Evolutionary conservation across 2,329 filamentous ascomycete species (phyloP), one percentile per base, ranked within the genome.

Genomic region (Dothideomycetes sp.): DNA sequence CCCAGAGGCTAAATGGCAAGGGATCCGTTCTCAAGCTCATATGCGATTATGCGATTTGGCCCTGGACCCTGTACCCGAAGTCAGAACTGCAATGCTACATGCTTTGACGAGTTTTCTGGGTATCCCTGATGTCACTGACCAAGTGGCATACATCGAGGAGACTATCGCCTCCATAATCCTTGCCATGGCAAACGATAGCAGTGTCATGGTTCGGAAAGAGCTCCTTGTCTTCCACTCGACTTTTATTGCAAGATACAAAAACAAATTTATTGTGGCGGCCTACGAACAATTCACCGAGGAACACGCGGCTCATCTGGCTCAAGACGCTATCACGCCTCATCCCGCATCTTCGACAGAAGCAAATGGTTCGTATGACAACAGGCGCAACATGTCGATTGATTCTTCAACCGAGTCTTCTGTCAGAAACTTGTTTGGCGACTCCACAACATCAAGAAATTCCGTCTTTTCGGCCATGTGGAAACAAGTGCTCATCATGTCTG

Each of bases 401-500:
- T 31, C 34, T 7, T 30, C 27, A 11, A 32, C 22, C 11, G 28
- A 18, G 5, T 23, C 32, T 6, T 27, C 29, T 8, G 29, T 40
- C 11, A n/a, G n/a, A n/a, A n/a, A n/a, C n/a, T n/a, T n/a, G n/a
- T n/a, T n/a, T n/a, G n/a, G n/a, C 16, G 40, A 42, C 9, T 42
- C 40, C 7, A 18, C 25, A 11, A 15, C 32, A 9, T 86, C 88
- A 10, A 80, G 84, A 49, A 91, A 94, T 55, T 94, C 87, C 0
- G 84, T 94, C 13, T 95, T 93, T 59, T 82, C 88, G 20, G 84
- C 88, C 1, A 82, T 93, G 47, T 98, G 91, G 91, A 91, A 94
- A 59, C 84, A 95, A 54, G 73, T 93, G 30, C 69, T 95, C 45
- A 84, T 94, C 47, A 72, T 96, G 60, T 89, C 86, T 31, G 85